phyloP scores from a whole-genome alignment of 768 basidiomycete species.

The Crepidotus variabilis region DNA sequence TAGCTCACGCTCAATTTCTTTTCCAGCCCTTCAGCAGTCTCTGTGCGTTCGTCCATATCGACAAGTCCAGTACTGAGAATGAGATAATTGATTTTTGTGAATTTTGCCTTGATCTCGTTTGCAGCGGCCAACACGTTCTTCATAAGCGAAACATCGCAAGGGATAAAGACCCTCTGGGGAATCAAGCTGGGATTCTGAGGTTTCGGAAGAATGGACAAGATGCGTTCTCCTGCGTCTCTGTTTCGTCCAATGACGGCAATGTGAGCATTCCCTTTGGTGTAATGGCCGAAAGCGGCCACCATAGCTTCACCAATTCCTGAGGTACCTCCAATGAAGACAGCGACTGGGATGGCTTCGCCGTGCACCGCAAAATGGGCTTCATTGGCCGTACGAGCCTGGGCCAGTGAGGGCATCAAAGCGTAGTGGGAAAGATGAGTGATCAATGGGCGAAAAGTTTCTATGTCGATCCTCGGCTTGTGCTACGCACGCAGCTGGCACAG shows the following conservation, averaged over 20 bases:
- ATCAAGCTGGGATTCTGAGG: conserved; percentile 11
- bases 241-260: conserved; percentile 50
- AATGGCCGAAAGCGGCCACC: conserved; percentile 37
- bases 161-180: conserved; percentile 35
- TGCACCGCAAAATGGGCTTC: not conserved
- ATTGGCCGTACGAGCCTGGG: conserved; percentile 13
- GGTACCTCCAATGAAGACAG: conserved; percentile 38
- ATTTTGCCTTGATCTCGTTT: conserved; percentile 23
- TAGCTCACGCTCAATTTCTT: conserved; percentile 38
- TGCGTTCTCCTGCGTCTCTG: conserved; percentile 37
- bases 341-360: conserved; percentile 20
- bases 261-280: conserved; percentile 40
- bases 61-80: conserved; percentile 42
- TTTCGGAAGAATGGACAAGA: conserved; percentile 35
- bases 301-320: conserved; percentile 42
- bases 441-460: too few species aligned
- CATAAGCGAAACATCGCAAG: conserved; percentile 44
- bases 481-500: too few species aligned
- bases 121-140: conserved; percentile 33
- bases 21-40: conserved; percentile 30
- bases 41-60: conserved; percentile 29
- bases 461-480: too few species aligned
- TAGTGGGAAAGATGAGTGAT: too few species aligned
- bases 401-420: not conserved
- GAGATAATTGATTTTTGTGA: conserved; percentile 49